Evolutionary conservation across 2,329 filamentous ascomycete species (phyloP).

Genomic region (Dactylellina drechsleri): DNA sequence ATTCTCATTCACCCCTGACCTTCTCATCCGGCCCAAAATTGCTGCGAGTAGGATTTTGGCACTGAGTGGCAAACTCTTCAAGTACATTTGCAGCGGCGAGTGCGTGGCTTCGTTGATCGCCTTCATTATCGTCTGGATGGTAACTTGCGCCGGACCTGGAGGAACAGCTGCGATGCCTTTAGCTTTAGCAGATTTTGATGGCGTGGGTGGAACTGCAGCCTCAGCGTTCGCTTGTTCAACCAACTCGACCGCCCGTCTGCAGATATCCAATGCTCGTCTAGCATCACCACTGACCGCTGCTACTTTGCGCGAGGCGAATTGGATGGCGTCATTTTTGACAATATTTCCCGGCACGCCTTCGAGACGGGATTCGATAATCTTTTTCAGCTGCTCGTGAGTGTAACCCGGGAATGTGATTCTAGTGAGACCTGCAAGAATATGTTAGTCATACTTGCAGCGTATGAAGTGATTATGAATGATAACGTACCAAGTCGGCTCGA

Average conservation of each 20-base stretch:
- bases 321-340: conserved; percentile 90
- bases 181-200: conserved; percentile 62
- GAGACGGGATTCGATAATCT: conserved; percentile 93
- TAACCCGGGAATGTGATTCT: conserved; percentile 97
- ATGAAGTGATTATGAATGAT: conserved; percentile 1
- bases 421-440: conserved; percentile 71
- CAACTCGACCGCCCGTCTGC: conserved; percentile 91
- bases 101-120: conserved; percentile 95
- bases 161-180: conserved; percentile 54
- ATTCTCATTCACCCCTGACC: conserved; percentile 86
- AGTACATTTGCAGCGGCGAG: conserved; percentile 87
- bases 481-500: conserved; percentile 77
- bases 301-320: conserved; percentile 96
- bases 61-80: conserved; percentile 81
- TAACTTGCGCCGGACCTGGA: conserved; percentile 72
- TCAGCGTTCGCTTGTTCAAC: conserved; percentile 71
- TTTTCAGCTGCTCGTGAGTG: conserved; percentile 95
- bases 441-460: conserved; percentile 9
- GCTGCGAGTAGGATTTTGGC: conserved; percentile 88
- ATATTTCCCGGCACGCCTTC: conserved; percentile 87
- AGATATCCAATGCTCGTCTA: conserved; percentile 90
- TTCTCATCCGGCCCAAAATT: conserved; percentile 78
- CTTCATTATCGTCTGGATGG: conserved; percentile 90
- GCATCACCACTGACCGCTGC: conserved; percentile 96
- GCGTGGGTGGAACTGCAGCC: conserved; percentile 66